A percentile compares a stretch with the other conserved stretches of the same genome.
Evolutionary conservation across 148 eudicot species (phyloP).

Genomic region (Rhododendron henanense): DNA sequence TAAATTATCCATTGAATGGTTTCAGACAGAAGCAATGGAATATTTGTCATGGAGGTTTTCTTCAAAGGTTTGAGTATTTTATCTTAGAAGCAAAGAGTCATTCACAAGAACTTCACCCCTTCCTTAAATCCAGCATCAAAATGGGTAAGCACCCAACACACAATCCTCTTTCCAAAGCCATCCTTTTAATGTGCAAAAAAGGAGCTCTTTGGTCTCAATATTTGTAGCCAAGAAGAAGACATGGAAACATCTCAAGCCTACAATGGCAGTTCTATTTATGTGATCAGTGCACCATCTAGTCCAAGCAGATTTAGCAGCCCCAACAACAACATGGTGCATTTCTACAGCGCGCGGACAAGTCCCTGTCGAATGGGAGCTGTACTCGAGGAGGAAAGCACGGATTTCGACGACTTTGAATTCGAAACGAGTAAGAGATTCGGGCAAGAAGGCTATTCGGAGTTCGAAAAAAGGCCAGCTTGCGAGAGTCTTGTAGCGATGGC

Average conservation of each 20-base stretch:
- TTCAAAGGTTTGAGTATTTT: not conserved
- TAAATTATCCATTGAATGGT: not conserved
- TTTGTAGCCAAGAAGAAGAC: not conserved
- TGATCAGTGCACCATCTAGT: slow-evolving; percentile 2
- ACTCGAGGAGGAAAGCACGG: not conserved
- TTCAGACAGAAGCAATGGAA: not conserved
- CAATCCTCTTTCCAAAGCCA: not conserved
- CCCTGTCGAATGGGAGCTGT: not conserved
- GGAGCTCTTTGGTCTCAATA: not conserved
- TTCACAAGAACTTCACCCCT: not conserved
- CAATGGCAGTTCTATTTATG: not conserved
- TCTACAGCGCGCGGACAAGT: slow-evolving; percentile 15
- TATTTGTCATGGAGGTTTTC: not conserved
- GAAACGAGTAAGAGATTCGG: slow-evolving; percentile 44
- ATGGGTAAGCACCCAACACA: not conserved
- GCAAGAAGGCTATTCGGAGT: slow-evolving; percentile 3
- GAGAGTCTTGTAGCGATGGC: slow-evolving; percentile 25
- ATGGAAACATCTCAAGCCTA: not conserved
- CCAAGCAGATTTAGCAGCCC: not conserved
- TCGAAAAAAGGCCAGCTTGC: slow-evolving; percentile 10
- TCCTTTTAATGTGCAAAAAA: not conserved
- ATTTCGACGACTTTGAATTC: slow-evolving; percentile 44
- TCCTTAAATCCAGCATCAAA: not conserved
- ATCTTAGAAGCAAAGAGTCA: not conserved
- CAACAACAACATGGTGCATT: slow-evolving; percentile 1